phyloP scores from a whole-genome alignment of 2,329 filamentous ascomycete species.

The Sarocladiaceae sp. region DNA sequence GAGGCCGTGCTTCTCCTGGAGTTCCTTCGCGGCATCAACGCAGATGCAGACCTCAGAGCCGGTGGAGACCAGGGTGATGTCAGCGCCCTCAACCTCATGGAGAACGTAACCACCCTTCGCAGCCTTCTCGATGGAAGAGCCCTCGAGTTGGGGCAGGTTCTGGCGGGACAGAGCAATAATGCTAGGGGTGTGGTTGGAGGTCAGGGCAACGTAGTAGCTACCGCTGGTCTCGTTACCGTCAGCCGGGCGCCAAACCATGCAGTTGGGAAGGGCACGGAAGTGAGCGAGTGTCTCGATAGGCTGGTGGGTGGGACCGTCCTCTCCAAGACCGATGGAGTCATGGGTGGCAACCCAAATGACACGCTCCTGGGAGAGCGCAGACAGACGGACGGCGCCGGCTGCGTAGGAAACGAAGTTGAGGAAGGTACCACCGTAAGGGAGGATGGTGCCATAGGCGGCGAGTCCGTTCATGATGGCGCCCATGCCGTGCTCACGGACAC shows the following conservation, averaged over 20 bases:
- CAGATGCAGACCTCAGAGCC: conserved; percentile 94
- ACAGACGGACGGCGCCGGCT: conserved; percentile 89
- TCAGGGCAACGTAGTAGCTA: conserved; percentile 93
- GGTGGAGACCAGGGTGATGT: conserved; percentile 86
- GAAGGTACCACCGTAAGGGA: conserved; percentile 95
- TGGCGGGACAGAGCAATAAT: conserved; percentile 94
- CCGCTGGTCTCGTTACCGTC: conserved; percentile 98
- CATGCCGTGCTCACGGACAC: conserved; percentile 90
- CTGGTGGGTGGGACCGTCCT: conserved; percentile 98
- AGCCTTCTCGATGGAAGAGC: conserved; percentile 80
- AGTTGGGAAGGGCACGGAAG: conserved; percentile 98
- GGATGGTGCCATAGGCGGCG: conserved; percentile 87
- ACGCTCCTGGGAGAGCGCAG: conserved; percentile 83
- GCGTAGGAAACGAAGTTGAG: conserved; percentile 99
- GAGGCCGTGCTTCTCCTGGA: conserved; percentile 82
- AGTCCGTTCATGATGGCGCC: conserved; percentile 93
- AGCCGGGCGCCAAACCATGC: conserved; percentile 98
- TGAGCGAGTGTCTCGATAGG: conserved; percentile 97
- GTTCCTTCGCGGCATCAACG: conserved; percentile 85
- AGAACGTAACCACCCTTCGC: conserved; percentile 94
- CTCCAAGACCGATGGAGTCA: conserved; percentile 98
- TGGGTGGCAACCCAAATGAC: conserved; percentile 95
- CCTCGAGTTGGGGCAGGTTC: conserved; percentile 96
- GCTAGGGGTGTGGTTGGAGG: conserved; percentile 80
- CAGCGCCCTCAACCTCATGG: conserved; percentile 75